Evolutionary conservation across 345 rosid species (phyloP).

Genomic region (Gossypium stocksii): DNA sequence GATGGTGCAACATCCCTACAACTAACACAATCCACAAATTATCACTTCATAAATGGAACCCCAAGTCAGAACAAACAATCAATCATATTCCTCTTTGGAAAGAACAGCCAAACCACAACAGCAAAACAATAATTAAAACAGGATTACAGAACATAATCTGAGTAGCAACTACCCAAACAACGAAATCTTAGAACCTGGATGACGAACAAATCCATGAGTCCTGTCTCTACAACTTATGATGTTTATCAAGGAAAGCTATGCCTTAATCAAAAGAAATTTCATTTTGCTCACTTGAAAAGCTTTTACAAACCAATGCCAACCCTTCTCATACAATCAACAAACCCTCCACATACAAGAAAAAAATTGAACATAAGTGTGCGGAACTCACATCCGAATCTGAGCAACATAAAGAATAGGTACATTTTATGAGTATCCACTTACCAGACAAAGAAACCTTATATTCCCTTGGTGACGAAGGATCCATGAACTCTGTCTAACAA

Average conservation of each 20-base stretch:
- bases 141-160: constrained; percentile 68
- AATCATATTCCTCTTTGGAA: constrained; percentile 37
- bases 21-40: neutral
- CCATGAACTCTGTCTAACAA: neutral
- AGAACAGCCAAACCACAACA: constrained; percentile 52
- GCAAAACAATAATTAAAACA: constrained; percentile 46
- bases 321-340: neutral
- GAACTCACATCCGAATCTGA: neutral
- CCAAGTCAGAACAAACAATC: constrained; percentile 38
- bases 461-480: neutral
- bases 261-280: neutral
- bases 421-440: neutral
- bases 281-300: neutral
- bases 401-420: neutral
- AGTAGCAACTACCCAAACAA: constrained; percentile 54
- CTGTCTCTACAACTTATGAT: constrained; percentile 21
- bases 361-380: neutral
- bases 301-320: neutral
- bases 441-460: neutral
- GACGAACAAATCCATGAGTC: constrained; percentile 37
- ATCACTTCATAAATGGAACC: constrained; percentile 52
- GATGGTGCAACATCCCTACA: neutral
- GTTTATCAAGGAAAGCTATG: neutral
- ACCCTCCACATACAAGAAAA: neutral
- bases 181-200: constrained; percentile 53